Percentiles rank a stretch among this genome's conserved stretches.
These are phyloP conservation scores for Glaciozyma antarctica DNA, from an alignment of 768 basidiomycete genomes.

Conservation along the genomic window DNA sequence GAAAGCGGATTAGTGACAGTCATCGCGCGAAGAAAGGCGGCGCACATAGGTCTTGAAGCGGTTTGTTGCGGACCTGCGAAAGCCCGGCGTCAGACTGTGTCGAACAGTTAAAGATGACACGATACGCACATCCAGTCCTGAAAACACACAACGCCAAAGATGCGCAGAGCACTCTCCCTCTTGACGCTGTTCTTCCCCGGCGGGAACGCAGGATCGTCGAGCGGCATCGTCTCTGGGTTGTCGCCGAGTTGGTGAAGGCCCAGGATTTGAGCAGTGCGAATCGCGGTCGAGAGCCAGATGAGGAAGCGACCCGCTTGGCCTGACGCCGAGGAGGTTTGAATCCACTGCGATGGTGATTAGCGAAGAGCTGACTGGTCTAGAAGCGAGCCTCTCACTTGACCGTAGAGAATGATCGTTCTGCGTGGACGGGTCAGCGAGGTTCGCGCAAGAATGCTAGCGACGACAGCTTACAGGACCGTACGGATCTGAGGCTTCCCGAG, in stretches of 20 bases:
- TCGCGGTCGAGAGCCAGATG: slow-evolving; percentile 13
- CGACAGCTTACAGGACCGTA: slow-evolving; percentile 2
- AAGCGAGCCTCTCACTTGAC: not conserved
- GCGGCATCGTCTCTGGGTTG: slow-evolving; percentile 22
- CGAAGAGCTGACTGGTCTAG: not conserved
- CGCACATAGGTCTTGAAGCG: slow-evolving; percentile 19
- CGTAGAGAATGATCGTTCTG: slow-evolving; percentile 9
- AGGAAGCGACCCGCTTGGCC: slow-evolving; percentile 16
- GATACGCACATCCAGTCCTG: not conserved
- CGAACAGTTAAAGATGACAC: accelerated
- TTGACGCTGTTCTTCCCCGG: slow-evolving; percentile 29
- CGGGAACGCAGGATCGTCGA: slow-evolving; percentile 25
- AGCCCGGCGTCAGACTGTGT: not conserved
- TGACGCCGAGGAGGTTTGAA: not conserved
- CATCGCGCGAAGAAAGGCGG: not conserved
- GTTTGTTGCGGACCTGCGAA: not conserved
- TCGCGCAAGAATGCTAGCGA: not conserved
- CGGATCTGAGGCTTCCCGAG: slow-evolving; percentile 14
- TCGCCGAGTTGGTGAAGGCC: slow-evolving; percentile 20
- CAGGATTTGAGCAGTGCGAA: slow-evolving; percentile 15
- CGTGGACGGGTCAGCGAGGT: not conserved
- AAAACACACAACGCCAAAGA: slow-evolving; percentile 5
- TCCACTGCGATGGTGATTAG: slow-evolving; percentile 1
- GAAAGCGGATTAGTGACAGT: no score
- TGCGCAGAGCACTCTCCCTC: slow-evolving; percentile 11